Conservation (phyloP, 805 yeast genomes). For the Torulaspora gathmanii region DNA sequence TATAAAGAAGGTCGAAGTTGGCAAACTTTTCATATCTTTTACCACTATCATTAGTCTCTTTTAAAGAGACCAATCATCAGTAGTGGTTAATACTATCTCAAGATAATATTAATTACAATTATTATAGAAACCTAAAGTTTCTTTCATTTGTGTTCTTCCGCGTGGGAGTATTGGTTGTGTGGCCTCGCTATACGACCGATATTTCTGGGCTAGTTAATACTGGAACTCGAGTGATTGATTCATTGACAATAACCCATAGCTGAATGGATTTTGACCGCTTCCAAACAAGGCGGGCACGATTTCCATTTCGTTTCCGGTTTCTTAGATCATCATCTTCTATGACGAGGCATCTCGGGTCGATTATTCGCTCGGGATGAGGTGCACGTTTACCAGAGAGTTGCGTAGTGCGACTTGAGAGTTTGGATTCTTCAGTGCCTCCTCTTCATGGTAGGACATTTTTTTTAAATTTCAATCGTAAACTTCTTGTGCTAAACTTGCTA, state of each 20-base stretch:
- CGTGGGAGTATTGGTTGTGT: constrained; percentile 1
- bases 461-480: constrained; percentile 1
- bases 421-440: constrained; percentile 35
- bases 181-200: constrained; percentile 7
- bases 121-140: constrained; percentile 37
- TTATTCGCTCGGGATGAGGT: constrained; percentile 16
- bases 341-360: constrained; percentile 22
- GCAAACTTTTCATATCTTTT: neutral
- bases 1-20: neutral
- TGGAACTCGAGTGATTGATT: constrained; percentile 31
- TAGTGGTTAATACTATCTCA: constrained; percentile 42
- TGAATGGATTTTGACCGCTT: constrained; percentile 36
- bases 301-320: constrained; percentile 41
- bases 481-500: constrained; percentile 5
- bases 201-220: constrained; percentile 34
- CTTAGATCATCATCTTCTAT: constrained; percentile 36
- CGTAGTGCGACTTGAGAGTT: constrained; percentile 33
- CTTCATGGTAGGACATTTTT: constrained; percentile 34
- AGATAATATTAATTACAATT: constrained; percentile 39
- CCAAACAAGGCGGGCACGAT: constrained; percentile 39
- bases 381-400: constrained; percentile 34
- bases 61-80: constrained; percentile 37
- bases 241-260: constrained; percentile 37
- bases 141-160: constrained; percentile 29
- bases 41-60: constrained; percentile 3